Percentiles rank a stretch among this genome's conserved stretches.
phyloP scores from a whole-genome alignment of 2,329 filamentous ascomycete genomes.

The Achaetomium macrosporum region DNA sequence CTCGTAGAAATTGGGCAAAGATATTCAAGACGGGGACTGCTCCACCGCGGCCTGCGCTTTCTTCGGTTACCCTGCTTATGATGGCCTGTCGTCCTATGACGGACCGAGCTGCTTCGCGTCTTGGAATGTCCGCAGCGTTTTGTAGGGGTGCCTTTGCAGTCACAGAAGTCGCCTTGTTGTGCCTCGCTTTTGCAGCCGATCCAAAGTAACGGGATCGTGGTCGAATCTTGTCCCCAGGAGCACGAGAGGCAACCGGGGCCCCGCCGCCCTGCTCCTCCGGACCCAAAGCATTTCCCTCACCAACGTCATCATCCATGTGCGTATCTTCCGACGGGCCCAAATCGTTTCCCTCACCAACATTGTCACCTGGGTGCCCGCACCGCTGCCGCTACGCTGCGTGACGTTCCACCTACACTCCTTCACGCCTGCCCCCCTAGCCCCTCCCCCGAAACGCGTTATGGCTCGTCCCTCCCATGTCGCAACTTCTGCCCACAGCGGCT shows the following conservation, averaged over 20 bases:
- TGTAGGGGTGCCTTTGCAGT: conserved; percentile 5
- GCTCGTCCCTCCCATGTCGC: too few relatives aligned
- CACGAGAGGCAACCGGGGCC: conserved; percentile 7
- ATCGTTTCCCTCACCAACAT: neutral
- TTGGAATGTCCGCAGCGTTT: conserved; percentile 6
- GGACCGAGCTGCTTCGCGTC: conserved; percentile 12
- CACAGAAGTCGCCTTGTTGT: conserved; percentile 2
- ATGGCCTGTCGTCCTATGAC: conserved; percentile 9
- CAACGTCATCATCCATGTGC: too few relatives aligned
- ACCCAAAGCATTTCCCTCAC: too few relatives aligned
- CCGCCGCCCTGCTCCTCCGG: neutral
- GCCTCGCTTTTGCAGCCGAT: conserved; percentile 5
- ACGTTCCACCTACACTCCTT: too few relatives aligned
- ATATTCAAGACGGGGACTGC: conserved; percentile 4
- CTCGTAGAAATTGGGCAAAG: neutral
- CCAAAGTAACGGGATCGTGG: conserved; percentile 8
- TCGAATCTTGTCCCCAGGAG: conserved; percentile 7
- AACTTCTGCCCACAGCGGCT: too few relatives aligned
- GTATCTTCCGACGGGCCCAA: too few relatives aligned
- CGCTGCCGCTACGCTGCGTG: too few relatives aligned
- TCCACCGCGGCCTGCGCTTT: conserved; percentile 4
- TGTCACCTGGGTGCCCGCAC: neutral
- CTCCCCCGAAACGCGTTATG: too few relatives aligned
- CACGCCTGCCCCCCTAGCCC: too few relatives aligned
- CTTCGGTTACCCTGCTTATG: too few relatives aligned